Evolutionary conservation across 1,284 basidiomycete species (phyloP).

Genomic region (Ceratobasidium sp.): DNA sequence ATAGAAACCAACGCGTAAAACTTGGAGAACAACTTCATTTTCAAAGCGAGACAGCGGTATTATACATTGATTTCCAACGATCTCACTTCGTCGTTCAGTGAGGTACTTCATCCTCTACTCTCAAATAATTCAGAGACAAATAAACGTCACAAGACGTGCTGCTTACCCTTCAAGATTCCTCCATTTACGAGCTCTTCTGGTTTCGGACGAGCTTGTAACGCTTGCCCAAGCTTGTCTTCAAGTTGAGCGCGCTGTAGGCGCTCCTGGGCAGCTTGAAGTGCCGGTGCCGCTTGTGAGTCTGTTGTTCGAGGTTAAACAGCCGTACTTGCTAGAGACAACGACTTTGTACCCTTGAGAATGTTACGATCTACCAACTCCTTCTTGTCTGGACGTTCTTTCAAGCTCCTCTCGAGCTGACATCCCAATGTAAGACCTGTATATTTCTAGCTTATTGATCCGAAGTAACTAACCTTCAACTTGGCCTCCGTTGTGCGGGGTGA

Average conservation of each 20-base stretch:
- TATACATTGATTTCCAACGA: background rate
- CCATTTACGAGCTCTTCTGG: constrained; percentile 75
- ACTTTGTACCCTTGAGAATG: constrained; percentile 73
- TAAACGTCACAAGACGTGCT: background rate
- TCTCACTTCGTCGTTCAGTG: background rate
- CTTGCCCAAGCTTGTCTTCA: constrained; percentile 76
- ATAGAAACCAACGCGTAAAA: background rate
- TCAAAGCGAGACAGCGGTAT: background rate
- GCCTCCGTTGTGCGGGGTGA: constrained; percentile 28
- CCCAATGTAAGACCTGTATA: no score
- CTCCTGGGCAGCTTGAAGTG: constrained; percentile 72
- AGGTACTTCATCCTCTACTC: constrained; percentile 48
- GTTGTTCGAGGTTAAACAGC: background rate
- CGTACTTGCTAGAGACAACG: constrained; percentile 2
- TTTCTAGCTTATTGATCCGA: background rate
- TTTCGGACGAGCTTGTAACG: constrained; percentile 70
- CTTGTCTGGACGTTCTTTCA: constrained; percentile 68
- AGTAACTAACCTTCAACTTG: constrained; percentile 19
- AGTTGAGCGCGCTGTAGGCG: constrained; percentile 74
- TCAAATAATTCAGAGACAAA: constrained; percentile 1
- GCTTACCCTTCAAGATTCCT: constrained; percentile 71
- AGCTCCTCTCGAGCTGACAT: constrained; percentile 67
- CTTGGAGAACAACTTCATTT: constrained; percentile 19
- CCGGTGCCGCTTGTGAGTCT: constrained; percentile 78
- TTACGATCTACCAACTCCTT: constrained; percentile 75